phyloP scores from a whole-genome alignment of 2,329 filamentous ascomycete genomes.

The Trichoderma sp. region DNA sequence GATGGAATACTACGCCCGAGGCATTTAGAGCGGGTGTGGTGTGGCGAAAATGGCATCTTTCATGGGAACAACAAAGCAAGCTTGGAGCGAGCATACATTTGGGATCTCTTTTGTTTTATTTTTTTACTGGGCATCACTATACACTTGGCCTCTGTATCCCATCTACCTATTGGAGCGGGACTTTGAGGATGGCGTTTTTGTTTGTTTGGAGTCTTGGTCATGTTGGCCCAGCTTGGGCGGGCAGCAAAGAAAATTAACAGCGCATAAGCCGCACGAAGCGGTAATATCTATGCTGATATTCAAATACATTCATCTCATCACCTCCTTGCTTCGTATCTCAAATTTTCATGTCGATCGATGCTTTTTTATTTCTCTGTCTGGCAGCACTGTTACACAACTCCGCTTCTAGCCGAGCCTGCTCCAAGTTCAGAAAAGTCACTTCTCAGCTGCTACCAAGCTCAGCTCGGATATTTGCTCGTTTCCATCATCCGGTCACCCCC shows the following conservation, averaged over 20 bases:
- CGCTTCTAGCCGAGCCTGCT: not conserved
- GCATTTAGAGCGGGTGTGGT: not conserved
- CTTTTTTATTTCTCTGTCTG: not conserved
- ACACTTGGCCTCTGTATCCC: not conserved
- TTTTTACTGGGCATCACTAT: not conserved
- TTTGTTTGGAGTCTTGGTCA: not conserved
- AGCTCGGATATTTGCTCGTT: not conserved
- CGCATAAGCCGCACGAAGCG: not conserved
- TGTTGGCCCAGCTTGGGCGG: not conserved
- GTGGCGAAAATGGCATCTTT: not conserved
- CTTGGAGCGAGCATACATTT: slow-evolving; percentile 18
- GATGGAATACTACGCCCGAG: not conserved
- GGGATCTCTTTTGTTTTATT: not conserved
- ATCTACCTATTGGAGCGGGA: not conserved
- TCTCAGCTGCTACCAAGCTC: not conserved
- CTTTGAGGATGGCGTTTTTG: not conserved
- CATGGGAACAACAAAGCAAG: not conserved
- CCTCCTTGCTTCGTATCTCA: too few species aligned
- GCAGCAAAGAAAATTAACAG: not conserved
- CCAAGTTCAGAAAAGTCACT: not conserved
- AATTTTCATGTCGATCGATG: not conserved
- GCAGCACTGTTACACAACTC: not conserved
- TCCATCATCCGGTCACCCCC: too few species aligned
- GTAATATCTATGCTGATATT: not conserved
- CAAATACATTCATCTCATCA: not conserved